phyloP scores from a whole-genome alignment of 2,329 filamentous ascomycete species.

The Paramyrothecium sp. region DNA sequence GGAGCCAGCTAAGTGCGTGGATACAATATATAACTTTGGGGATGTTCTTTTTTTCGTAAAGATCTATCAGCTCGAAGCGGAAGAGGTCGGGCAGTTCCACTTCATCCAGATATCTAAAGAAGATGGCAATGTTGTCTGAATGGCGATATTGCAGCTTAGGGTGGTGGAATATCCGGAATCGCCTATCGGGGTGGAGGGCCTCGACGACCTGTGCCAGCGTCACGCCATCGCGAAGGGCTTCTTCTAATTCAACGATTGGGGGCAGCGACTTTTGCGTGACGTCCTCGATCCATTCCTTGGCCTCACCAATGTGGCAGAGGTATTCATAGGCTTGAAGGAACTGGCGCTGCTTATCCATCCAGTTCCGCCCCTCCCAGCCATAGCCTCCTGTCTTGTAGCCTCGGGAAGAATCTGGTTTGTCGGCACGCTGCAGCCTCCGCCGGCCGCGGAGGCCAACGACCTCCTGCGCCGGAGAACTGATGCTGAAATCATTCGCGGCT shows the following conservation, averaged over 20 bases:
- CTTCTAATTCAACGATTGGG: constrained; percentile 89
- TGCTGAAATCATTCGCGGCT: constrained; percentile 75
- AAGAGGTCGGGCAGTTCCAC: constrained; percentile 93
- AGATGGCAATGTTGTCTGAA: constrained; percentile 96
- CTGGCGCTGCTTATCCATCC: constrained; percentile 99
- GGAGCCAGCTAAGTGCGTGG: constrained; percentile 94
- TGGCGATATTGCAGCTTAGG: constrained; percentile 88
- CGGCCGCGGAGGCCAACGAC: constrained; percentile 86
- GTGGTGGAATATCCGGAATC: constrained; percentile 80
- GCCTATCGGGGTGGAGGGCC: constrained; percentile 74
- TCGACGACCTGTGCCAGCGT: constrained; percentile 94
- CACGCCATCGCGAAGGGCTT: constrained; percentile 87
- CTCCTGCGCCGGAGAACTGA: constrained; percentile 76
- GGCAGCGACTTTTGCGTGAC: constrained; percentile 83
- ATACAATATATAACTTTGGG: constrained; percentile 99
- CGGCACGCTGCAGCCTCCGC: constrained; percentile 73
- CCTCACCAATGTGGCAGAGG: constrained; percentile 96
- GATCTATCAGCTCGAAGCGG: constrained; percentile 92
- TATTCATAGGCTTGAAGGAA: constrained; percentile 98
- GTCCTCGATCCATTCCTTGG: constrained; percentile 98
- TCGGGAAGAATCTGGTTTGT: constrained; percentile 47
- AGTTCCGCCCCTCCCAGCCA: constrained; percentile 80
- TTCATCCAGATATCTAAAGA: constrained; percentile 91
- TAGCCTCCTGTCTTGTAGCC: constrained; percentile 52
- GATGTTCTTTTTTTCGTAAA: constrained; percentile 99